Percentiles rank a stretch among this genome's conserved stretches.
phyloP scores from a whole-genome alignment of 805 yeast genomes.

The Saturnispora quitensis region DNA sequence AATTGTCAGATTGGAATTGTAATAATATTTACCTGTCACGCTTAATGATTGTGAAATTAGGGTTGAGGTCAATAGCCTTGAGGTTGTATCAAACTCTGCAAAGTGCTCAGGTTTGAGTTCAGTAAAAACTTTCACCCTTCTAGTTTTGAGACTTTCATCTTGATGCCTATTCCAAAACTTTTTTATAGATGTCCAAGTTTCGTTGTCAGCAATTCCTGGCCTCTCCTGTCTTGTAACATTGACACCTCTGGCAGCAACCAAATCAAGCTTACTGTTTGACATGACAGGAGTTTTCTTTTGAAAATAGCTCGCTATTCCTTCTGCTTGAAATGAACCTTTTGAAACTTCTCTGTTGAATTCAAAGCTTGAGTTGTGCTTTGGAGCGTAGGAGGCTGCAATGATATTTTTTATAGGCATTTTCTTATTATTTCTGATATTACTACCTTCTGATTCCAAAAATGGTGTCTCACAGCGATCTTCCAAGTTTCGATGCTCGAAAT shows the following conservation, averaged over 20 bases:
- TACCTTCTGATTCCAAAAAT: background rate
- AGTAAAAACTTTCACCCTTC: constrained; percentile 3
- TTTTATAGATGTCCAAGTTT: constrained; percentile 6
- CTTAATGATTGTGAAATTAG: constrained; percentile 1
- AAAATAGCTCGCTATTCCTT: constrained; percentile 8
- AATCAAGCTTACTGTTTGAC: background rate
- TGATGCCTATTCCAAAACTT: constrained; percentile 8
- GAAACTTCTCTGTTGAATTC: constrained; percentile 18
- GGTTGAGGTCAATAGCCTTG: constrained; percentile 4
- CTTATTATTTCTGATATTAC: background rate
- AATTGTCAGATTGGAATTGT: constrained; percentile 2
- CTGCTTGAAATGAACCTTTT: constrained; percentile 24
- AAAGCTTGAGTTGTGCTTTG: constrained; percentile 10
- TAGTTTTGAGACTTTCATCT: background rate
- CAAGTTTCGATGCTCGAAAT: background rate
- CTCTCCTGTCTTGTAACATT: background rate
- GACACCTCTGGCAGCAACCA: constrained; percentile 8
- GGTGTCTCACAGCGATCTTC: background rate
- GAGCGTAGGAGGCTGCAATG: constrained; percentile 9
- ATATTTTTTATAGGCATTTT: background rate
- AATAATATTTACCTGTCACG: background rate
- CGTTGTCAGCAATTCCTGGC: constrained; percentile 1
- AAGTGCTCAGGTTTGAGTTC: constrained; percentile 7
- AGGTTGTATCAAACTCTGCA: background rate
- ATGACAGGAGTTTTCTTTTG: background rate